Base-by-base conservation (phyloP, 345 rosid species). In the Erodium maritimum region DNA sequence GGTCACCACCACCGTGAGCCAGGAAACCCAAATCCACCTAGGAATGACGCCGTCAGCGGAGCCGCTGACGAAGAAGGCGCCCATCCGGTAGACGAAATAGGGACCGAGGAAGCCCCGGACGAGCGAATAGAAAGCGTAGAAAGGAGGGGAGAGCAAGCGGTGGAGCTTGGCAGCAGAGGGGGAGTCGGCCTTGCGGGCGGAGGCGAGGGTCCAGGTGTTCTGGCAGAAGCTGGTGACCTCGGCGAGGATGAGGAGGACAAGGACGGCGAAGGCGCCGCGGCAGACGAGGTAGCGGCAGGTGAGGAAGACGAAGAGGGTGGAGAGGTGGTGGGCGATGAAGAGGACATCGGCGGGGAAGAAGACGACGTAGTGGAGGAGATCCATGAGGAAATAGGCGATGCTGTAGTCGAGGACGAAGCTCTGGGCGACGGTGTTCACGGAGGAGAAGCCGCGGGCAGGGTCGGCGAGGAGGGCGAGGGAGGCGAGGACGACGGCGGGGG, bases 201-300 rank as follows among this genome's bases (percentile, higher is more conserved):
- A 61, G 19, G 96, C 88, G 5, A 93, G 79, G 0, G 99, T 86
- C 99, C 96, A 93, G 5, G 71, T 75, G 75, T 93, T 88, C 73
- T 86, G 99, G 74, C 95, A 91, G 0, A 75, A 77, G 81, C 99
- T 88, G 53, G 99, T 93, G 20, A 80, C 75, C 65, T 91, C 99
- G 0, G 99, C 96, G 6, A 93, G 83, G 61, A 86, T 52, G 52
- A 93, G 45, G 5, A 93, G 78, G 16, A 69, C 57, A 56, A 91
- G 77, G 5, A 93, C 71, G 4, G 90, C 84, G 60, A 67, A 85
- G 0, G 96, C 82, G 45, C 99, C 99, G 77, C 82, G 95, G 54
- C 37, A 57, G 62, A 79, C 91, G 24, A 82, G 19, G 79, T 79
- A 75, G 0, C 96, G 71, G 71, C 99, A 88, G 8, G 96, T 88